phyloP scores from a whole-genome alignment of 1,139 yeast genomes.

The Suhomyces bolitotheri region DNA sequence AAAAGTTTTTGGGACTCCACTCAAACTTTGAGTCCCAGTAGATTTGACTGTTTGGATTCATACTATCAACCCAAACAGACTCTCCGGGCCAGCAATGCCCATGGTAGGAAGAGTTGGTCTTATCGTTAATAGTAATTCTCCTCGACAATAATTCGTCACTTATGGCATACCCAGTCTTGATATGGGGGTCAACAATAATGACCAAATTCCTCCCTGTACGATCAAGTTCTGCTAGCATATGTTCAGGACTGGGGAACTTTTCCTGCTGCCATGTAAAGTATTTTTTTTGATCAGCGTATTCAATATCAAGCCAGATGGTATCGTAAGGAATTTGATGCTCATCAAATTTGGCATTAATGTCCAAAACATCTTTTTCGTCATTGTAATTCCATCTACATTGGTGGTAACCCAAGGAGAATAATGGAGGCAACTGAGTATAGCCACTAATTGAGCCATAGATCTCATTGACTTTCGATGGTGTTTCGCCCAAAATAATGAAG shows the following conservation, averaged over 20 bases:
- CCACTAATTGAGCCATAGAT: slow-evolving; percentile 80
- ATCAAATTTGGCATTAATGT: slow-evolving; percentile 70
- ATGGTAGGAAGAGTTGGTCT: slow-evolving; percentile 46
- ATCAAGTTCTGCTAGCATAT: slow-evolving; percentile 64
- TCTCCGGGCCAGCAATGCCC: slow-evolving; percentile 99
- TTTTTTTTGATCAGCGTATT: slow-evolving; percentile 80
- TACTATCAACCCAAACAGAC: slow-evolving; percentile 87
- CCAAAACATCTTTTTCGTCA: slow-evolving; percentile 78
- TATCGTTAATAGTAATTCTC: slow-evolving; percentile 42
- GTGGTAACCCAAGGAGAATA: slow-evolving; percentile 84
- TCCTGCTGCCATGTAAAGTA: slow-evolving; percentile 89
- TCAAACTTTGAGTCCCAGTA: slow-evolving; percentile 55
- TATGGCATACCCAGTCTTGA: slow-evolving; percentile 68
- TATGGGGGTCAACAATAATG: slow-evolving; percentile 87
- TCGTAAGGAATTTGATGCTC: slow-evolving; percentile 79
- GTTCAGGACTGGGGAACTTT: slow-evolving; percentile 70
- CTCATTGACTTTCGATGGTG: slow-evolving; percentile 59
- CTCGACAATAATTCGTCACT: slow-evolving; percentile 52
- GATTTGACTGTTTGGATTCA: slow-evolving; percentile 59
- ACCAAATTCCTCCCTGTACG: slow-evolving; percentile 79
- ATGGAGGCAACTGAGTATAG: slow-evolving; percentile 67
- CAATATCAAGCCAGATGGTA: slow-evolving; percentile 93
- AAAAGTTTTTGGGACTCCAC: slow-evolving; percentile 22
- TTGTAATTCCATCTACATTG: slow-evolving; percentile 93
- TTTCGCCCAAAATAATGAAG: slow-evolving; percentile 62